phyloP scores from a whole-genome alignment of 345 rosid genomes.

The Eucalyptus pumila region DNA sequence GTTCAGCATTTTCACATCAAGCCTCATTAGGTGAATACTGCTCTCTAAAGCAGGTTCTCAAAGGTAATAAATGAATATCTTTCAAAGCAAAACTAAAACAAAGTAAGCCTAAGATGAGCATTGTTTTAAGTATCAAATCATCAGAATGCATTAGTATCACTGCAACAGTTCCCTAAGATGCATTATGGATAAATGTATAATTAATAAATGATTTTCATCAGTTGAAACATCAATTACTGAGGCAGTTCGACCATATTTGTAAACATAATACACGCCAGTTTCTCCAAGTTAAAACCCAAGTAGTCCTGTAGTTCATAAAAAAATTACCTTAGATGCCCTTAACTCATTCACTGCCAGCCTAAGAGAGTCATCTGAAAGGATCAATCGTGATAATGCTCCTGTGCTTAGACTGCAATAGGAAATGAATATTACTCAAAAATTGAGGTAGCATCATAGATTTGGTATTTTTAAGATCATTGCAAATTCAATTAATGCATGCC shows the following conservation, averaged over 20 bases:
- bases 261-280: neutral
- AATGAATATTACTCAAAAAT: neutral
- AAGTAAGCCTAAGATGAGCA: neutral
- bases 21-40: neutral
- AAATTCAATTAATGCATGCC: neutral
- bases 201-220: neutral
- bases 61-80: neutral
- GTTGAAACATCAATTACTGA: neutral
- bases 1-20: neutral
- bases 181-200: neutral
- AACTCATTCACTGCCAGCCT: slow-evolving; percentile 70
- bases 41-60: neutral
- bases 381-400: slow-evolving; percentile 83
- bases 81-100: neutral
- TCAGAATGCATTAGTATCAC: neutral
- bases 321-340: slow-evolving; percentile 60
- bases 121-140: neutral
- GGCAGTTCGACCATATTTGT: neutral
- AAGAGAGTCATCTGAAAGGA: slow-evolving; percentile 79
- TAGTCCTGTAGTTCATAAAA: neutral
- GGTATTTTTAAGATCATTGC: neutral
- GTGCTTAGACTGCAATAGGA: slow-evolving; percentile 63
- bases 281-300: neutral
- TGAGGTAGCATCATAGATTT: neutral
- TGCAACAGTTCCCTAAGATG: neutral